Evolutionary conservation across 345 rosid genomes (phyloP).

Genomic region (Citrus australasica): DNA sequence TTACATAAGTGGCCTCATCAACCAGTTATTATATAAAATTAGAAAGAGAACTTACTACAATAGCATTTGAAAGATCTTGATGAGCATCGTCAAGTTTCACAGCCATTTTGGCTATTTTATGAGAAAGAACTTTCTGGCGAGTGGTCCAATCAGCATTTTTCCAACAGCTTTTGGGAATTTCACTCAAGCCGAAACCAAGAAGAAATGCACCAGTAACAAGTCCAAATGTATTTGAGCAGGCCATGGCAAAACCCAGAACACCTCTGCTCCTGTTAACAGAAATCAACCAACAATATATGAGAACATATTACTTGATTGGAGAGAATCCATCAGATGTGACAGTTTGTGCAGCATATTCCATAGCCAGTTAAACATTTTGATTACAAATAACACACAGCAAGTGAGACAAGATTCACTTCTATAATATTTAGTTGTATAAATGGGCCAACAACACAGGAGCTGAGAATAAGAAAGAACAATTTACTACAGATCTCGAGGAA

Average conservation of each 20-base stretch:
- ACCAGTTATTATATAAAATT: not conserved
- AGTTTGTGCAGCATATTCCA: not conserved
- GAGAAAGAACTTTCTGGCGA: slow-evolving; percentile 96
- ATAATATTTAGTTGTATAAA: not conserved
- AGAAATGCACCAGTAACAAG: slow-evolving; percentile 98
- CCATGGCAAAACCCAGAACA: slow-evolving; percentile 94
- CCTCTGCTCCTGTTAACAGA: slow-evolving; percentile 47
- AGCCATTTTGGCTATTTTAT: slow-evolving; percentile 96
- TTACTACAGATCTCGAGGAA: not conserved
- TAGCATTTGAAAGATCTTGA: slow-evolving; percentile 95
- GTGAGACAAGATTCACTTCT: not conserved
- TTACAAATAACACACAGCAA: not conserved
- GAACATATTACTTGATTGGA: not conserved
- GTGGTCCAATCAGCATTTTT: slow-evolving; percentile 87
- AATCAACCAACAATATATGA: not conserved
- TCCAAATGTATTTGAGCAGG: slow-evolving; percentile 98
- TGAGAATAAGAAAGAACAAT: slow-evolving; percentile 12
- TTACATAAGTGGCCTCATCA: not conserved
- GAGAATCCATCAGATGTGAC: not conserved
- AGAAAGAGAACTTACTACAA: slow-evolving; percentile 63
- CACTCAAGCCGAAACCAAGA: slow-evolving; percentile 98
- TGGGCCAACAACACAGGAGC: not conserved
- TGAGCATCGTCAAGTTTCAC: slow-evolving; percentile 97
- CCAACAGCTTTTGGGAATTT: slow-evolving; percentile 91
- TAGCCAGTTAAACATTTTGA: not conserved